A percentile compares a stretch with the other conserved stretches of the same genome.
phyloP scores from a whole-genome alignment of 2,329 filamentous ascomycete genomes.

The Epicoccum nigrum region DNA sequence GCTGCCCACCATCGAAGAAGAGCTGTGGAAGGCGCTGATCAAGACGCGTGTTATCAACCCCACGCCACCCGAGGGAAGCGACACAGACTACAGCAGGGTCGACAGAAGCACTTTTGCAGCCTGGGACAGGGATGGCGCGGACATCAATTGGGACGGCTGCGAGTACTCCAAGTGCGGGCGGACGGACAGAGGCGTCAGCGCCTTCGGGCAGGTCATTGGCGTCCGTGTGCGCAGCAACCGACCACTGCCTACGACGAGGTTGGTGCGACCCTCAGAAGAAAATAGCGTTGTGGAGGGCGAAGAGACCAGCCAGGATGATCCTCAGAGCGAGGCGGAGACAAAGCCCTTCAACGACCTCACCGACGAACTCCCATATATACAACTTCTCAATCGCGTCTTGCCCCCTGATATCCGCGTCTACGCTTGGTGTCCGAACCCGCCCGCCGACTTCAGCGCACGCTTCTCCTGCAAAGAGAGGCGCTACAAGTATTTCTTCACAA shows the following conservation, averaged over 20 bases:
- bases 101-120: conserved; percentile 43
- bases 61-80: conserved; percentile 23
- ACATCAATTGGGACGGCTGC: conserved; percentile 78
- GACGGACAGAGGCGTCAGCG: conserved; percentile 91
- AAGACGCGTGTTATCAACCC: conserved; percentile 75
- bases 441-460: conserved; percentile 81
- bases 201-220: conserved; percentile 93
- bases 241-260: conserved; percentile 56
- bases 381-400: conserved; percentile 83
- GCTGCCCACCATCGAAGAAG: conserved; percentile 86
- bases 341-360: conserved; percentile 67
- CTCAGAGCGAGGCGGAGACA: conserved; percentile 26
- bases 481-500: conserved; percentile 98
- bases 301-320: background rate
- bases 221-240: conserved; percentile 80
- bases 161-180: conserved; percentile 95
- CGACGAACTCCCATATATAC: conserved; percentile 85
- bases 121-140: conserved; percentile 48
- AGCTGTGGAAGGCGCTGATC: conserved; percentile 87
- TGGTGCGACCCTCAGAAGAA: conserved; percentile 13
- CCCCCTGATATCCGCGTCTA: conserved; percentile 88
- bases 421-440: conserved; percentile 88
- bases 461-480: conserved; percentile 91
- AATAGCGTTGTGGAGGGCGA: conserved; percentile 1
- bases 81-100: conserved; percentile 41